phyloP scores from a whole-genome alignment of 1,284 basidiomycete species.

The Cerioporus squamosus region DNA sequence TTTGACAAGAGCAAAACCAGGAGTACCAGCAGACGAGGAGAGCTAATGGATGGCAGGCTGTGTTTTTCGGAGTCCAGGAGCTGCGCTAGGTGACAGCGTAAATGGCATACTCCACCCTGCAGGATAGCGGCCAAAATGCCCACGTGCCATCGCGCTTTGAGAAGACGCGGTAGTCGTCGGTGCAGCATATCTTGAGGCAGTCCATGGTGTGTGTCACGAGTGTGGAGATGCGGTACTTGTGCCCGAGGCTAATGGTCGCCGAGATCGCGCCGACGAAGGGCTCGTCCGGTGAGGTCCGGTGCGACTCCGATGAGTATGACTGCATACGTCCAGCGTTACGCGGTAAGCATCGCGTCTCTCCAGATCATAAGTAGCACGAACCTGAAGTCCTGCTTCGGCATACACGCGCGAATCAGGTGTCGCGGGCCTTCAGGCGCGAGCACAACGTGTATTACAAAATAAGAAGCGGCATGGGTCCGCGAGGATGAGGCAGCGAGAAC shows the following conservation, averaged over 20 bases:
- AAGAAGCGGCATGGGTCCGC: background rate
- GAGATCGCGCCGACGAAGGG: background rate
- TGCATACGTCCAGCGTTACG: too few relatives aligned
- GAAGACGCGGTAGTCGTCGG: background rate
- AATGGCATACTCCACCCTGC: background rate
- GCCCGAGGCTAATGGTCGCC: background rate
- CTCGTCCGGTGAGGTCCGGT: background rate
- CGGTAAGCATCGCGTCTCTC: too few relatives aligned
- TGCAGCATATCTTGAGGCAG: background rate
- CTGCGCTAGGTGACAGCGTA: too few relatives aligned
- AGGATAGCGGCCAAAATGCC: background rate
- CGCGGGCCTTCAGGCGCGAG: background rate
- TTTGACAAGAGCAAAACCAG: too few relatives aligned
- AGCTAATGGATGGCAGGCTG: too few relatives aligned
- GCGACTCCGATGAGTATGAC: background rate
- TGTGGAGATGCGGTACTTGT: background rate
- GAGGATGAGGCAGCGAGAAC: conserved; percentile 8
- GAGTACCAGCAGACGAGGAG: too few relatives aligned
- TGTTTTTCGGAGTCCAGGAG: too few relatives aligned
- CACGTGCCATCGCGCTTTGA: background rate
- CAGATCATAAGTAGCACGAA: background rate
- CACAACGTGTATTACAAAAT: background rate
- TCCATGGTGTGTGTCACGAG: background rate
- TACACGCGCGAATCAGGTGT: background rate
- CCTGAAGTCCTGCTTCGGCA: background rate